Evolutionary conservation across 2,329 filamentous ascomycete genomes (phyloP), one percentile per base, ranked within the genome.

Genomic region (Paradendryphiella salina): DNA sequence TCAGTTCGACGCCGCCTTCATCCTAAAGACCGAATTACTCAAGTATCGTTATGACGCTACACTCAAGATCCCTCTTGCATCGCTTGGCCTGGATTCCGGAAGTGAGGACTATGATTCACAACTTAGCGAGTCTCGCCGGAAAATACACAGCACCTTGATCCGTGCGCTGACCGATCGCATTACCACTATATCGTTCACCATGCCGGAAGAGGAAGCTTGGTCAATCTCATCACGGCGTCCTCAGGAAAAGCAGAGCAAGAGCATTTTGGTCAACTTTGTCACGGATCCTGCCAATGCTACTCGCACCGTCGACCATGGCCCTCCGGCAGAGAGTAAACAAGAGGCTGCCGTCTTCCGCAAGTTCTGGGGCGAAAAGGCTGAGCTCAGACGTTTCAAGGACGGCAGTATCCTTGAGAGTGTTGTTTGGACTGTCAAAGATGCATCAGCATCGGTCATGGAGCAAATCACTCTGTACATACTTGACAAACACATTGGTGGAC

Each of bases 281-380:
- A 85, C 93, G 39, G 84, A 96, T 62, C 80, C 88, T 1, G 79
- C 82, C 31, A 88, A 90, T 61, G 86, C 87, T 64, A 78, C 82
- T 47, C 86, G 92, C 26, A 81, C 86, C 38, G 88, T 96, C 56
- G 94, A 99, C 60, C 89, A 91, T 69, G 94, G 94, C 0, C 94
- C 94, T 4, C 77, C 87, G 1, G 89, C 90, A 1, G 92, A 97
- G 67, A 83, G 94, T 54, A 91, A 93, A 72, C 85, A 88, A 57
- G 89, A 90, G 57, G 88, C 91, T 18, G 85, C 85, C 8, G 81
- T 81, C 26, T 99, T 96, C 72, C 88, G 90, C 29, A 84, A 86
- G 28, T 97, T 99, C 70, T 99, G 95, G 94, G 94, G 93, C 5
- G 87, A 93, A 8, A 96, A 94, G 70, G 84, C 94, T 1, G 94